Base-by-base conservation (phyloP, 2,329 filamentous ascomycete genomes). In the Acrodontium crateriforme region DNA sequence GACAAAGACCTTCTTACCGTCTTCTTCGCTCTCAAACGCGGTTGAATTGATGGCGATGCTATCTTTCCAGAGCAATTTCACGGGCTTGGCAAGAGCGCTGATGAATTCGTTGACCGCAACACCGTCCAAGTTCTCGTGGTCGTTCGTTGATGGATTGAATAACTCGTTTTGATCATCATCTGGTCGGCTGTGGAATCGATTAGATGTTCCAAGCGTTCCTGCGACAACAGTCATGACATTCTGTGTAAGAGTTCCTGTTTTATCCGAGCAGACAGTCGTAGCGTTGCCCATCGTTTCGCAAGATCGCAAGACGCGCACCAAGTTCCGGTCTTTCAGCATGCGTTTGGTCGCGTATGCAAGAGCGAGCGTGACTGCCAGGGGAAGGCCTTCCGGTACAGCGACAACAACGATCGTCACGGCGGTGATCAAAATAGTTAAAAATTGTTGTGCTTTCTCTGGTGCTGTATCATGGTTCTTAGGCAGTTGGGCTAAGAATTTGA, bases 141-240 rank as follows among this genome's bases (percentile, higher is more conserved):
- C 49, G 12, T 36, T 34, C 20, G 3, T 36, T n/a, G 8, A n/a
- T 8, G 10, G 39, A 19, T 39, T 28, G 9, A 47, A 24, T 5
- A 18, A 27, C 7, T 53, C 45, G 14, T 51, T 48, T 4, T 44
- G 19, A 6, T 41, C 31, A 10, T 37, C 20, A 1, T 38, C 27
- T 10, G 40, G 53, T 24, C 52, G 49, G 30, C 63, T 63, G 28
- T 59, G 62, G 46, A 76, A 75, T 33, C 65, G 62, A 20, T 65
- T 62, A 34, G 60, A 60, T 9, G 64, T 65, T 16, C 76, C 76
- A 21, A 81, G 54, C 4, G 74, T 74, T 5, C 76, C 78, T 15
- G 78, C 74, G 16, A 84, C 78, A 1, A 83, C 77, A 0, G 74
- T 78, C 75, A 80, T 80, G 50, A 74, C 72, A 46, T 80, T 80